Conservation (phyloP, 208 protist genomes). For the Entamoeba dispar region DNA sequence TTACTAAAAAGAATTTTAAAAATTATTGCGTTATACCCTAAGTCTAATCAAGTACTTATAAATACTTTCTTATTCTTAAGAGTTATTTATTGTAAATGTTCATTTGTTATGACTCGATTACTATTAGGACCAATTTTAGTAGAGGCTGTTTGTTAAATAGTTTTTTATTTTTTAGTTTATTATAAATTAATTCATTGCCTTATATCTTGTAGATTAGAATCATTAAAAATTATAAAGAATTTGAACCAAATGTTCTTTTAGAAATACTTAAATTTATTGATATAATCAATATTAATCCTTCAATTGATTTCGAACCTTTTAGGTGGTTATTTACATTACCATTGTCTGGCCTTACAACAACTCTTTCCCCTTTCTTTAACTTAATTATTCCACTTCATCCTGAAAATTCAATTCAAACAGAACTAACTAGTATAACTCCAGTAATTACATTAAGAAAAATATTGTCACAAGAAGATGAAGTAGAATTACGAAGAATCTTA, state of each 20-base stretch:
- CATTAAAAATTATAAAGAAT: neutral
- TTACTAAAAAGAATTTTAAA: neutral
- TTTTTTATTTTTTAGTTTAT: neutral
- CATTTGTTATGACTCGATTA: neutral
- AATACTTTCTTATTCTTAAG: neutral
- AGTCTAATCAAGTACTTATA: neutral
- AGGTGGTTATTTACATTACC: neutral
- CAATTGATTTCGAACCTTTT: neutral
- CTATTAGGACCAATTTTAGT: neutral
- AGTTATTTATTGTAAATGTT: neutral
- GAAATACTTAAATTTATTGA: neutral
- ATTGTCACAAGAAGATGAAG: neutral
- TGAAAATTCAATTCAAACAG: neutral
- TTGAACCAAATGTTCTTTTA: neutral
- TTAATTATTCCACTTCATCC: neutral
- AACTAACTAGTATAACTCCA: neutral
- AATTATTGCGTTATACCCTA: neutral
- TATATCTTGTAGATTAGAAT: neutral
- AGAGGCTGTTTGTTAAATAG: neutral
- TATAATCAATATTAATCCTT: neutral
- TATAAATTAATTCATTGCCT: no score
- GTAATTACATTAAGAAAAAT: neutral
- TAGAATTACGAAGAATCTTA: neutral
- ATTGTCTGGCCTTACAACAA: neutral
- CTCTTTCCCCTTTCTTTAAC: neutral